Base-by-base conservation (phyloP, 1,284 basidiomycete genomes). In the Ceratobasidium sp. region DNA sequence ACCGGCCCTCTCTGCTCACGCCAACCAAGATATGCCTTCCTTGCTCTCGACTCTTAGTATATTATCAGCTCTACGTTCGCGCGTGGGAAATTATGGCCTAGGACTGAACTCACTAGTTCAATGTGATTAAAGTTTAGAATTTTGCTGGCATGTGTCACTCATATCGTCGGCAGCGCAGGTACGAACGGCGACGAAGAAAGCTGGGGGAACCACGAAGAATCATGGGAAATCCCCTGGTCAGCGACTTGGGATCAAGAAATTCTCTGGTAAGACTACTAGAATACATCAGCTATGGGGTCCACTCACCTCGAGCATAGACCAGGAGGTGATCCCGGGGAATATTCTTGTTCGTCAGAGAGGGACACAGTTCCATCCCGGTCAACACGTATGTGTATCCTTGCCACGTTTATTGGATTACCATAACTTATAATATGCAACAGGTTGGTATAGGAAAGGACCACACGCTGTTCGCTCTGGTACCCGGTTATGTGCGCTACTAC, bases 301-400 rank as follows among this genome's bases (percentile, higher is more conserved):
- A 66, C 45, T 64, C 62, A 22, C 54, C 51, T 17, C 22, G 29
- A 15, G 15, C 41, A 1, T 78, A 93, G 96, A 97, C 82, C 90
- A 98, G 83, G 89, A 87, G 82, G 96, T 98, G 22, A 88, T 94
- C 36, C 93, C 96, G 9, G 96, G 97, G 60, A 94, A 97, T 84
- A 97, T 98, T 79, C 93, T 98, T 80, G 90, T 98, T 48, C 89
- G 96, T 63, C 96, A 98, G 83, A 89, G 97, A 77, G 97, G 97
- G 11, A 91, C 92, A 0, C 86, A 91, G 71, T 96, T 97, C 84
- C 94, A 96, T 81, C 91, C 97, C 1, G 96, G 96, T 0, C 94
- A 96, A 83, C 91, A 98, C 83, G 95, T 95, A 82, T 75, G 89
- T 83, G 60, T 73, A 65, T 59, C 50, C 56, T 76, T 74, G 73